These are phyloP conservation scores for Diaporthe batatas DNA, from an alignment of 2,329 filamentous ascomycete species.

Conservation along the genomic window DNA sequence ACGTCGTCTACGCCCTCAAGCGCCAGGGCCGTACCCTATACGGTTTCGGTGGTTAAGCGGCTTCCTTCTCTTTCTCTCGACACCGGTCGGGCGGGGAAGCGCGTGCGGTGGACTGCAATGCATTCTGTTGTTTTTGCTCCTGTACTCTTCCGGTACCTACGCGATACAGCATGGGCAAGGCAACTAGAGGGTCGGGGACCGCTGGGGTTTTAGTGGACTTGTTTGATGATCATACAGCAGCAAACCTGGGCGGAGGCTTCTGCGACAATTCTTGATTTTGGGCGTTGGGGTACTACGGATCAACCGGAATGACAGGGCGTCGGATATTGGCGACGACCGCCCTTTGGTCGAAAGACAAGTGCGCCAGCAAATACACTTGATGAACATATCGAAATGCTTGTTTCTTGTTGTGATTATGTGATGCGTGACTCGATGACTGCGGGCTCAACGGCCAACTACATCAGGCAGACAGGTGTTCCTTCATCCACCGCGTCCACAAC, in stretches of 20 bases:
- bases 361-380: constrained; percentile 43
- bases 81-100: constrained; percentile 4
- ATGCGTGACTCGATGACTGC: background rate
- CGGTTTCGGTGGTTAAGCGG: constrained; percentile 74
- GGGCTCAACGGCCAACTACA: background rate
- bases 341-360: constrained; percentile 41
- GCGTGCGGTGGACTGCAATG: constrained; percentile 32
- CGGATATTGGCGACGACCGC: constrained; percentile 43
- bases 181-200: constrained; percentile 34
- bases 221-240: constrained; percentile 36
- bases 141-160: constrained; percentile 16
- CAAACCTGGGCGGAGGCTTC: constrained; percentile 31
- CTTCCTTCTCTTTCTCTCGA: background rate
- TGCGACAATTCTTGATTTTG: constrained; percentile 44
- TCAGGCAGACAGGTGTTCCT: background rate
- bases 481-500: no score
- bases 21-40: constrained; percentile 76
- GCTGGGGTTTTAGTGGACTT: constrained; percentile 33
- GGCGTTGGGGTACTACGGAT: constrained; percentile 46
- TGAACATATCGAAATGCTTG: constrained; percentile 40
- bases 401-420: background rate
- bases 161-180: constrained; percentile 34
- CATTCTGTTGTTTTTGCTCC: constrained; percentile 34
- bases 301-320: constrained; percentile 45
- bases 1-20: constrained; percentile 75